phyloP scores from a whole-genome alignment of 164 flowering plant genomes.

The Magnolia changhungtana region DNA sequence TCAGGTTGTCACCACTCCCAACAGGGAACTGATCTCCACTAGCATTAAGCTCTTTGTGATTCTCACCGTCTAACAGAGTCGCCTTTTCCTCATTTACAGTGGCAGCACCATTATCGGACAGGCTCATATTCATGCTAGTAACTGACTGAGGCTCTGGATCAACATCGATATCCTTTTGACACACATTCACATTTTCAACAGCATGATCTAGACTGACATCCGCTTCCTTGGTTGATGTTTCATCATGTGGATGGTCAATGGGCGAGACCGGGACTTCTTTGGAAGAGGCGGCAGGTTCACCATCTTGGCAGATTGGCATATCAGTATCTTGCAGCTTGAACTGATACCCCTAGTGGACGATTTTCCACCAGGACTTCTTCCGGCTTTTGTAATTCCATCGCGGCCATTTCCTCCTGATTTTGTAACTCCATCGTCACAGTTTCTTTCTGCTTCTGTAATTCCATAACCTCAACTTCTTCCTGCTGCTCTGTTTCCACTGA shows the following conservation, averaged over 20 bases:
- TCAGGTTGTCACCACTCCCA: too few species aligned
- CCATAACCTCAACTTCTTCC: too few species aligned
- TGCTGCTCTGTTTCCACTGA: too few species aligned
- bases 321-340: too few species aligned
- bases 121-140: too few species aligned
- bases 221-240: slow-evolving; percentile 6
- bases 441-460: too few species aligned
- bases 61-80: not conserved
- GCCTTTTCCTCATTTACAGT: slow-evolving; percentile 8
- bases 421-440: too few species aligned
- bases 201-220: slow-evolving; percentile 9
- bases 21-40: too few species aligned
- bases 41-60: too few species aligned
- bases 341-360: slow-evolving; percentile 5
- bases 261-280: slow-evolving; percentile 12
- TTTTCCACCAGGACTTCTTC: slow-evolving; percentile 43
- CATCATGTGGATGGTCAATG: not conserved
- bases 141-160: slow-evolving; percentile 2
- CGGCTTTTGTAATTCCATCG: too few species aligned
- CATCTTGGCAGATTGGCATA: slow-evolving; percentile 9
- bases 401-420: too few species aligned
- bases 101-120: not conserved
- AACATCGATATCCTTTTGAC: slow-evolving; percentile 14
- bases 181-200: not conserved
- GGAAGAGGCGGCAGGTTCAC: slow-evolving; percentile 6